Percentiles rank a stretch among this genome's conserved stretches.
These are phyloP conservation scores for Hippophae gyantsensis DNA, from an alignment of 306 rosid species.

Conservation along the genomic window DNA sequence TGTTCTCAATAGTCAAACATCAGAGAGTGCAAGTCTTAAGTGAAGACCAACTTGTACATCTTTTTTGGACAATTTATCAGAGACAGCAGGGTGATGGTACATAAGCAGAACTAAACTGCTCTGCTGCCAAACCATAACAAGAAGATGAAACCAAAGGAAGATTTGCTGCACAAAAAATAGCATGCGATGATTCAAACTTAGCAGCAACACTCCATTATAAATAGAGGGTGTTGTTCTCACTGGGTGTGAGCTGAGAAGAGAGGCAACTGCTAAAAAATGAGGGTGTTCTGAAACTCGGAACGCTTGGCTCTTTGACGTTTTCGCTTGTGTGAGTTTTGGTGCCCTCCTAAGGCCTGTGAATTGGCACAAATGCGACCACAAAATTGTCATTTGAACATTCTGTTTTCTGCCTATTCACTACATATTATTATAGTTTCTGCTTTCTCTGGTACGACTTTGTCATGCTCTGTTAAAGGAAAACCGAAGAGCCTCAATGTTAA, in stretches of 20 bases:
- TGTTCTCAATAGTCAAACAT: background rate
- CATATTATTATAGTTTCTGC: background rate
- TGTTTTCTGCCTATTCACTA: slow-evolving; percentile 14
- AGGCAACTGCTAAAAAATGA: slow-evolving; percentile 13
- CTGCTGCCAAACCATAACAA: slow-evolving; percentile 1
- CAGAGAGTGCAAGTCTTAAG: slow-evolving; percentile 41
- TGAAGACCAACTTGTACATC: slow-evolving; percentile 46
- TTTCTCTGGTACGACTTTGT: slow-evolving; percentile 18
- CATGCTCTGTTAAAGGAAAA: slow-evolving; percentile 36
- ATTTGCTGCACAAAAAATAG: background rate
- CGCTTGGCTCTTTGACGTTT: slow-evolving; percentile 57
- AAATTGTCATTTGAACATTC: slow-evolving; percentile 54
- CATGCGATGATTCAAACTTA: background rate
- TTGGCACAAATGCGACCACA: slow-evolving; percentile 47
- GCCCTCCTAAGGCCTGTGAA: slow-evolving; percentile 72
- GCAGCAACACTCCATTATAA: background rate
- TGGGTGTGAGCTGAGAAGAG: slow-evolving; percentile 14
- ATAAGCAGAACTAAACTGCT: slow-evolving; percentile 10
- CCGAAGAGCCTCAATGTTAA: slow-evolving; percentile 45
- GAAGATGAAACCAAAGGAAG: background rate
- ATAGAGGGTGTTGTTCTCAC: slow-evolving; percentile 14
- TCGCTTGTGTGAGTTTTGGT: slow-evolving; percentile 73
- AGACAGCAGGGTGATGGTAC: background rate
- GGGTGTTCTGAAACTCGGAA: slow-evolving; percentile 23
- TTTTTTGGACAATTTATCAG: slow-evolving; percentile 13